phyloP scores from a whole-genome alignment of 768 basidiomycete species.

The Hygrocybe punicea region DNA sequence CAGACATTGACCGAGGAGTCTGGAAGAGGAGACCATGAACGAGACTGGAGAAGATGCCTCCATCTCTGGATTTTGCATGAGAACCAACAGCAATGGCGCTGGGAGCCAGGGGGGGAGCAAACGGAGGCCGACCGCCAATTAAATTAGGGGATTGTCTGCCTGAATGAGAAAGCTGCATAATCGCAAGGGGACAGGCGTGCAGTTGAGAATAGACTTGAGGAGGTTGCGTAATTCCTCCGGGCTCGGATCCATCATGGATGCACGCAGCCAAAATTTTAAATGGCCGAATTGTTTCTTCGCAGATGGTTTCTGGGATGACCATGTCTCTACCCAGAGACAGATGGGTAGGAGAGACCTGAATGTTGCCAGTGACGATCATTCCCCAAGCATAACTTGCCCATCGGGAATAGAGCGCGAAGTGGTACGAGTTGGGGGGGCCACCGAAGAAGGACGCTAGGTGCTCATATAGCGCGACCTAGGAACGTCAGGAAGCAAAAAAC shows the following conservation, averaged over 20 bases:
- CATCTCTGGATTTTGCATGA: conserved; percentile 7
- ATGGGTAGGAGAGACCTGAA: conserved; percentile 63
- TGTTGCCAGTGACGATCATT: conserved; percentile 84
- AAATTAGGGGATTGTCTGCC: conserved; percentile 81
- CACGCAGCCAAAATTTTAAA: conserved; percentile 49
- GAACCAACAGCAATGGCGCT: conserved; percentile 55
- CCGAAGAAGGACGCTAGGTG: conserved; percentile 64
- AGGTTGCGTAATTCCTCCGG: not conserved
- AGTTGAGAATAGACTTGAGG: not conserved
- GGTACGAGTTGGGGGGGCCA: conserved; percentile 66
- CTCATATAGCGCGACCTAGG: conserved; percentile 90
- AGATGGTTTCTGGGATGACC: conserved; percentile 42
- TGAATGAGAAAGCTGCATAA: conserved; percentile 82
- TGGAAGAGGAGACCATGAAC: conserved; percentile 50
- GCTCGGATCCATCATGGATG: conserved; percentile 39
- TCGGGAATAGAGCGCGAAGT: conserved; percentile 55
- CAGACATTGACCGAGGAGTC: conserved; percentile 39
- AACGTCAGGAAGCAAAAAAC: not conserved
- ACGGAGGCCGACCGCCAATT: conserved; percentile 62
- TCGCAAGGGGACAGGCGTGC: conserved; percentile 41
- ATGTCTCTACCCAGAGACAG: conserved; percentile 72
- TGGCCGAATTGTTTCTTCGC: conserved; percentile 39
- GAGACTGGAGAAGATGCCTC: conserved; percentile 27
- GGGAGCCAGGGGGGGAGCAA: conserved; percentile 64
- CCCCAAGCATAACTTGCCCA: conserved; percentile 60